Evolutionary conservation across 257 asterid species (phyloP), one percentile per base, ranked within the genome.

Genomic region (Cinchona pubescens): DNA sequence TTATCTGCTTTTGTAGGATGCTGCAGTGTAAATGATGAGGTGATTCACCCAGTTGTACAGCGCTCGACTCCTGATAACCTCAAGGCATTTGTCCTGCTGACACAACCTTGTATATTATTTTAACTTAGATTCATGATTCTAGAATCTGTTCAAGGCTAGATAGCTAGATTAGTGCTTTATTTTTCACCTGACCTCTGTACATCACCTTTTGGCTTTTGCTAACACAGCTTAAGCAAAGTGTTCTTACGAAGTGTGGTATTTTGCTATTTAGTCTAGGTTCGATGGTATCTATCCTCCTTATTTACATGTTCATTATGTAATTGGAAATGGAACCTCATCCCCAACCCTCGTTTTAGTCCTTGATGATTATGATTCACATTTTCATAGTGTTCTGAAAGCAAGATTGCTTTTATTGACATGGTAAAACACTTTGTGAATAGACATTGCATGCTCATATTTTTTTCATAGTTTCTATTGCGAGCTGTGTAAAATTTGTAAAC

Each of bases 11-110:
- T 5, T 74, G 75, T 80, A 83, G 84, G 82, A 74, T 72, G 83
- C 75, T 69, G 78, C 67, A 30, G 62, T 73, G 38, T 59, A 58
- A 69, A 62, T 73, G 65, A 42, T 42, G 75, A 37, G 82, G 78
- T 37, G 76, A 78, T 73, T 76, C 56, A 64, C 67, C 77, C 76
- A 74, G 71, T 62, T 73, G 86, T 83, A 79, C 82, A 76, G 75
- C 62, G 79, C 75, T 79, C 75, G 71, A 73, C 80, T 70, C 75
- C 81, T 67, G 8, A 62, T 79, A 46, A 79, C 73, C 65, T 70
- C 53, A 43, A 37, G 75, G 76, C 48, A 59, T 35, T 68, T 48
- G 67, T 45, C 67, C 67, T 37, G 34, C 83, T 72, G 76, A 79
- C 73, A 46, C 67, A 49, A 71, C 73, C 42, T 72, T 61, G 81